Percentiles rank a stretch among this genome's conserved stretches.
phyloP scores from a whole-genome alignment of 495 filamentous ascomycete genomes.

The Xylaria flabelliformis region DNA sequence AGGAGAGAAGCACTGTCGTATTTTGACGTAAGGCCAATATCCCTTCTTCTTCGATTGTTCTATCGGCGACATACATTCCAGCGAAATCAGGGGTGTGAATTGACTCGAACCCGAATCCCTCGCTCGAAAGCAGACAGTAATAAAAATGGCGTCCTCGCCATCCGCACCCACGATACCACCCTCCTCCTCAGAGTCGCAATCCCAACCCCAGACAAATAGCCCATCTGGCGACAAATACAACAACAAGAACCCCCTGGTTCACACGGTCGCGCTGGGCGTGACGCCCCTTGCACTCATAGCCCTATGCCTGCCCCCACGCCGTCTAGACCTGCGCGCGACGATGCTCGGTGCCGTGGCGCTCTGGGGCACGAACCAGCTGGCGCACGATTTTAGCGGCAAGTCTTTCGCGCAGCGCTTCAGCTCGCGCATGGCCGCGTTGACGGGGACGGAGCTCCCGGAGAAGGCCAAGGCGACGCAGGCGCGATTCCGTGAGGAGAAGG shows the following conservation, averaged over 20 bases:
- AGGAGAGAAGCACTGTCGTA: not conserved
- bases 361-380: constrained; percentile 70
- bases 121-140: not conserved
- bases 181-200: constrained; percentile 19
- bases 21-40: not conserved
- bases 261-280: constrained; percentile 66
- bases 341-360: constrained; percentile 65
- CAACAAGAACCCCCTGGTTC: constrained; percentile 53
- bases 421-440: constrained; percentile 37
- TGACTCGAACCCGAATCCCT: not conserved
- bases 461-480: constrained; percentile 62
- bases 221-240: constrained; percentile 13
- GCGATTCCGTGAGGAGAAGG: constrained; percentile 52
- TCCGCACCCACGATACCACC: constrained; percentile 22
- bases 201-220: constrained; percentile 14
- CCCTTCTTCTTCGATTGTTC: no score
- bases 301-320: constrained; percentile 78
- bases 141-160: constrained; percentile 20
- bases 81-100: not conserved
- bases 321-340: constrained; percentile 72
- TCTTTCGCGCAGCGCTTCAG: constrained; percentile 53
- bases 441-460: constrained; percentile 53
- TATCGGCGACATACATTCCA: not conserved
- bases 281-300: constrained; percentile 74
- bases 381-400: constrained; percentile 64